Percentiles rank a stretch among this genome's conserved stretches.
phyloP scores from a whole-genome alignment of 768 basidiomycete genomes.

The Suillus americanus region DNA sequence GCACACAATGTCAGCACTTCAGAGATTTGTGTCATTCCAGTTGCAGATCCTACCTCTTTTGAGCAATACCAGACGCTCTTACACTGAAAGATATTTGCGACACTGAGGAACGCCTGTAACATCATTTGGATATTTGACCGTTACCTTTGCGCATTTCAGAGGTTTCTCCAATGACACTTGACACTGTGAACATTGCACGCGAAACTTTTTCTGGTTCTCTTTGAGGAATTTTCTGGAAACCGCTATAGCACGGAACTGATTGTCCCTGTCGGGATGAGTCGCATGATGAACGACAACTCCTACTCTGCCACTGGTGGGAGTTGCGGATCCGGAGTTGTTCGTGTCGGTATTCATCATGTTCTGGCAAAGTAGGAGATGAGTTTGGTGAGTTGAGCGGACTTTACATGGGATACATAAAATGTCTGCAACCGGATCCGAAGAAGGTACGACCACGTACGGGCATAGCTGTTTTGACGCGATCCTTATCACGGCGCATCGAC shows the following conservation, averaged over 20 bases:
- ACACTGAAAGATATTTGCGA: not conserved
- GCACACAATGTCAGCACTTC: not conserved
- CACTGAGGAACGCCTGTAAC: not conserved
- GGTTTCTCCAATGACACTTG: not conserved
- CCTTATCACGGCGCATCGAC: no score
- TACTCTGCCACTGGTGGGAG: no score
- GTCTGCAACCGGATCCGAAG: no score
- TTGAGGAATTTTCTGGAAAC: not conserved
- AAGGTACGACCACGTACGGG: no score
- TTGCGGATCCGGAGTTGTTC: not conserved
- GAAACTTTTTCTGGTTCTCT: not conserved
- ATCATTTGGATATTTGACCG: not conserved
- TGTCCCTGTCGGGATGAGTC: not conserved
- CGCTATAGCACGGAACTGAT: not conserved
- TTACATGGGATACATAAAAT: not conserved
- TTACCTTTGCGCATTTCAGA: not conserved
- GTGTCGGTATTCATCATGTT: not conserved
- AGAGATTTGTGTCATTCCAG: not conserved
- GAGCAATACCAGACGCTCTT: not conserved
- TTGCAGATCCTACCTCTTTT: not conserved
- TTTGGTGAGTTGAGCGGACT: not conserved
- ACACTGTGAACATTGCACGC: not conserved
- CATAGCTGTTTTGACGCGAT: no score
- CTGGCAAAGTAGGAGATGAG: not conserved
- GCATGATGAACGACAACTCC: not conserved